Percentiles rank a stretch among this genome's conserved stretches.
These are phyloP conservation scores for Mycena sanguinolenta DNA, from an alignment of 768 basidiomycete species.

Conservation along the genomic window DNA sequence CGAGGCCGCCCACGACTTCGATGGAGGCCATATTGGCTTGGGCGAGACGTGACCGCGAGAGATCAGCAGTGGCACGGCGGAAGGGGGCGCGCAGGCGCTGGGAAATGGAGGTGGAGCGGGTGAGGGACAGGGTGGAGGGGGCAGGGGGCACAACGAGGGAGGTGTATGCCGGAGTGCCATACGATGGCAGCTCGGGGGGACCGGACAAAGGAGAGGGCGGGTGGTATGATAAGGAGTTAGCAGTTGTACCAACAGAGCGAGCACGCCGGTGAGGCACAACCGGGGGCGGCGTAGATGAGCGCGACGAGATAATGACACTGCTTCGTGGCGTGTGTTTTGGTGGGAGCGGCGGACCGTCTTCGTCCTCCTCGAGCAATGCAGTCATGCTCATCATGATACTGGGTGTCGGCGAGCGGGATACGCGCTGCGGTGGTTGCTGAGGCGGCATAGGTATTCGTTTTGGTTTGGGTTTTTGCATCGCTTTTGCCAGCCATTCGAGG, in stretches of 20 bases:
- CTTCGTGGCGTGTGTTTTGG: constrained; percentile 23
- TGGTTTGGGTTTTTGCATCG: constrained; percentile 31
- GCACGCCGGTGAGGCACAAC: constrained; percentile 21
- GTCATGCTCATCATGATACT: constrained; percentile 68
- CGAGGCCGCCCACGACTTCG: constrained; percentile 76
- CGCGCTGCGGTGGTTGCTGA: constrained; percentile 13
- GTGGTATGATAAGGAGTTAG: constrained; percentile 40
- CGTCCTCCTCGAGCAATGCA: constrained; percentile 67
- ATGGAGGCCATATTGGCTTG: constrained; percentile 93
- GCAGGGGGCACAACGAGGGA: constrained; percentile 67
- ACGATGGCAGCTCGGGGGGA: constrained; percentile 56
- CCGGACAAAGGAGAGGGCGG: constrained; percentile 27
- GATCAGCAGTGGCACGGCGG: constrained; percentile 64
- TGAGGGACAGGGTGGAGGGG: constrained; percentile 46
- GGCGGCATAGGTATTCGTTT: constrained; percentile 38
- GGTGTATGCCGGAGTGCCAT: constrained; percentile 72
- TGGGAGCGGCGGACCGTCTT: constrained; percentile 43
- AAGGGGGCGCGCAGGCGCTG: constrained; percentile 30
- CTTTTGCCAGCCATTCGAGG: constrained; percentile 70
- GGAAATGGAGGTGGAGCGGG: constrained; percentile 35
- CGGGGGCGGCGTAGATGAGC: background rate
- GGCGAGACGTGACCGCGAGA: constrained; percentile 82
- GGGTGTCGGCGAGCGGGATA: constrained; percentile 42
- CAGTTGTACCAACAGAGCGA: constrained; percentile 38
- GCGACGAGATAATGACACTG: constrained; percentile 24